Conservation (phyloP, 2,329 filamentous ascomycete genomes). For the Colletotrichum theobromicola region DNA sequence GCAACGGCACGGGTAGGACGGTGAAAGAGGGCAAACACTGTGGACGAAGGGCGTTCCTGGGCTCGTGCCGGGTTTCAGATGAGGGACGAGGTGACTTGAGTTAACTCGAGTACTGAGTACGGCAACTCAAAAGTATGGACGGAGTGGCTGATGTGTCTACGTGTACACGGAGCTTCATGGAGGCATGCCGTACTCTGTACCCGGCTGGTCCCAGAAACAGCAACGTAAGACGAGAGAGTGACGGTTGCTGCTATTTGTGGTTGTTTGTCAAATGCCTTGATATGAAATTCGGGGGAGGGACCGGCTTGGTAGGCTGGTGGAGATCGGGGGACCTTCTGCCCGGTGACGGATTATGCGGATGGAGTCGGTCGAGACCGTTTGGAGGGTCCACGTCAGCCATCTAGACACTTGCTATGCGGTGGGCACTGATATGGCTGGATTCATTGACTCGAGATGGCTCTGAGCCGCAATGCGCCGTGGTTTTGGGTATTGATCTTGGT, state of each 20-base stretch:
- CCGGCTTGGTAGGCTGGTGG: not conserved
- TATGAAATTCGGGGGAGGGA: not conserved
- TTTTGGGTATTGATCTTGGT: not conserved
- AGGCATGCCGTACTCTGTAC: not conserved
- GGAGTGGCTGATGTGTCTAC: conserved; percentile 9
- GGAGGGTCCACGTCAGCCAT: not conserved
- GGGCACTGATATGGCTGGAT: not conserved
- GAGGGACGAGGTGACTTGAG: not conserved
- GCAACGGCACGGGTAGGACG: not conserved
- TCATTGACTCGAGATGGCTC: not conserved
- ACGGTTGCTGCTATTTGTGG: conserved; percentile 8
- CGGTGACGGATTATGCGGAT: conserved; percentile 3
- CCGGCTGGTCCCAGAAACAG: not conserved
- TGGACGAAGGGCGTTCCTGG: not conserved
- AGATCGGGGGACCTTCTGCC: not conserved
- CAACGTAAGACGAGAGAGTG: not conserved
- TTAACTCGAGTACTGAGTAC: not conserved
- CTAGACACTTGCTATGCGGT: not conserved
- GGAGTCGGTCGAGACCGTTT: conserved; percentile 10
- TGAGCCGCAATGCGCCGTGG: not conserved
- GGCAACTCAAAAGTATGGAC: conserved; percentile 5
- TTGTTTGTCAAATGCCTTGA: not conserved
- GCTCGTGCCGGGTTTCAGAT: conserved; percentile 16
- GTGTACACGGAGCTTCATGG: not conserved
- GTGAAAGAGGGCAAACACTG: not conserved